A percentile compares a stretch with the other conserved stretches of the same genome.
These are phyloP conservation scores for Physcomitrellopsis africana DNA, from an alignment of 225 moss, liverwort and hornwort species.

Conservation along the genomic window DNA sequence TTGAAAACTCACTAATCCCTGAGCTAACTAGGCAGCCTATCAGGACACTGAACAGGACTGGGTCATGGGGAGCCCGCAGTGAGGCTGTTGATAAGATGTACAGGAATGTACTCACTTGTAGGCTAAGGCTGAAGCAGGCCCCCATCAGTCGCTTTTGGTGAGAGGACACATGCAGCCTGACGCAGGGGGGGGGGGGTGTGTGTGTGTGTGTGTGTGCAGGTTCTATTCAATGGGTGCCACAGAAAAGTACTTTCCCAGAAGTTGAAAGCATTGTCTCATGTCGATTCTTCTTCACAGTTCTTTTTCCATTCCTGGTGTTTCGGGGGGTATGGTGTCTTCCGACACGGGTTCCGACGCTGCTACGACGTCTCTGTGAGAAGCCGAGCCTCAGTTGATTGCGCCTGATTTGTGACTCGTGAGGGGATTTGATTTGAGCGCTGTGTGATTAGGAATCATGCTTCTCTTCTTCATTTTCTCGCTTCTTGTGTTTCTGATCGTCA, in stretches of 20 bases:
- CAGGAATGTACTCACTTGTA: background rate
- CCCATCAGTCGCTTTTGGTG: background rate
- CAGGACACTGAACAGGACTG: background rate
- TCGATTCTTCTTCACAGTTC: background rate
- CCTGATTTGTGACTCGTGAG: background rate
- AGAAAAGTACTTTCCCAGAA: background rate
- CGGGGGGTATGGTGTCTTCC: too few species aligned
- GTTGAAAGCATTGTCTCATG: background rate
- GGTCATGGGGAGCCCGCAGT: slow-evolving; percentile 9
- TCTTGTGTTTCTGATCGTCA: slow-evolving; percentile 52
- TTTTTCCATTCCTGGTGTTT: too few species aligned
- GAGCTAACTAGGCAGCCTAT: too few species aligned
- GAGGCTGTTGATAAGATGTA: background rate
- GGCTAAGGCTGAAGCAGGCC: background rate
- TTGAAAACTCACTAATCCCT: too few species aligned
- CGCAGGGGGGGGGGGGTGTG: too few species aligned
- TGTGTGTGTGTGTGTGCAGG: too few species aligned
- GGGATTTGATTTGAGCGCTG: background rate
- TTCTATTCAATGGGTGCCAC: background rate
- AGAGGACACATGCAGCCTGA: slow-evolving; percentile 17
- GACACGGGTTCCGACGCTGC: too few species aligned
- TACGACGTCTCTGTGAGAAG: too few species aligned
- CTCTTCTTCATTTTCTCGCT: slow-evolving; percentile 57
- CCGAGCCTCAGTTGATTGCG: background rate
- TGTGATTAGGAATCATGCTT: slow-evolving; percentile 30